These are phyloP conservation scores for Trichocladium antarcticum DNA, from an alignment of 495 filamentous ascomycete species.

Conservation along the genomic window DNA sequence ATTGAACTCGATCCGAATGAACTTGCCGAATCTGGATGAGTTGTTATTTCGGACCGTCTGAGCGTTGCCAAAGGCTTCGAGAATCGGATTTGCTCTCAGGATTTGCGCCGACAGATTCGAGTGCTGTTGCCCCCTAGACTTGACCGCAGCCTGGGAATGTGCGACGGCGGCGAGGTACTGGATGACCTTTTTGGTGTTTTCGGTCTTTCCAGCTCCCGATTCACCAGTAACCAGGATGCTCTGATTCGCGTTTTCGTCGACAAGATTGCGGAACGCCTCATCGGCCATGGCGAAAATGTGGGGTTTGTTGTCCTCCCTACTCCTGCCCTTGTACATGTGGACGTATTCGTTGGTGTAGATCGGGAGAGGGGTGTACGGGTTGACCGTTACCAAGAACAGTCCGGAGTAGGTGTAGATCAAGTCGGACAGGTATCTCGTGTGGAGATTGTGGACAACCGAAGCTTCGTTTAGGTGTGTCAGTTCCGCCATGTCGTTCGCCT, in stretches of 20 bases:
- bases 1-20: conserved; percentile 94
- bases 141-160: conserved; percentile 59
- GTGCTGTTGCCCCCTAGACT: conserved; percentile 53
- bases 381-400: conserved; percentile 91
- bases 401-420: conserved; percentile 99
- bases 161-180: conserved; percentile 96
- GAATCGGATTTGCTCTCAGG: conserved; percentile 88
- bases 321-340: conserved; percentile 89
- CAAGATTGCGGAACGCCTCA: conserved; percentile 87
- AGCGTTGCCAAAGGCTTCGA: conserved; percentile 96
- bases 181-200: conserved; percentile 99
- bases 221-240: conserved; percentile 98
- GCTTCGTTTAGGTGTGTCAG: conserved; percentile 95
- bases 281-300: conserved; percentile 99
- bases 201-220: conserved; percentile 96
- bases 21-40: conserved; percentile 97
- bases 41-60: conserved; percentile 98
- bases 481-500: conserved; percentile 98
- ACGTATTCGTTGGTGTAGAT: conserved; percentile 97
- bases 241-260: conserved; percentile 91
- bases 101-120: conserved; percentile 96
- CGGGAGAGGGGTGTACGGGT: conserved; percentile 87
- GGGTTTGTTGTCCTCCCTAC: conserved; percentile 84
- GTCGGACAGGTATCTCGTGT: conserved; percentile 86
- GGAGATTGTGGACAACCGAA: conserved; percentile 94